These are phyloP conservation scores for Cercophora newfieldiana DNA, from an alignment of 495 filamentous ascomycete genomes.

Conservation along the genomic window DNA sequence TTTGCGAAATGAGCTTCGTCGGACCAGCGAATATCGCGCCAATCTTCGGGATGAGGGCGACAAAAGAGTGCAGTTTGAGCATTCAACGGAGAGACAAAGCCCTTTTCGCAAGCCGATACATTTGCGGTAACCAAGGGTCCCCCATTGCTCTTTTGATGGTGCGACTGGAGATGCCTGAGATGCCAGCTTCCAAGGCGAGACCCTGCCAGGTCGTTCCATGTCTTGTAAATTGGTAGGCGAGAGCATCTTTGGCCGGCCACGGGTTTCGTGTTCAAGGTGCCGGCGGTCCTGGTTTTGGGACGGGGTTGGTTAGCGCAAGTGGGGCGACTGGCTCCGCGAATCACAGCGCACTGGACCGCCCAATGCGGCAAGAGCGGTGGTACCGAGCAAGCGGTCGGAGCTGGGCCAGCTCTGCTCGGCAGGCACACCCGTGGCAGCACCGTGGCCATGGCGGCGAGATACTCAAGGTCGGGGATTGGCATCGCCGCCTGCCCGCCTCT, in stretches of 20 bases:
- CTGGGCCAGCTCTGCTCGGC: too few relatives aligned
- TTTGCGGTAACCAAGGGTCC: conserved; percentile 2
- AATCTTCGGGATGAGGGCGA: conserved; percentile 5
- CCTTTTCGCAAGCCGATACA: conserved; percentile 11
- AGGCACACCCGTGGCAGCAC: too few relatives aligned
- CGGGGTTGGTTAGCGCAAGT: too few relatives aligned
- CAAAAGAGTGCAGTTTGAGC: background rate
- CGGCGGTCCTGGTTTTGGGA: background rate
- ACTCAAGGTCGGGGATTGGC: too few relatives aligned
- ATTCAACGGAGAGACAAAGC: background rate
- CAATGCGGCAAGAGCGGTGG: too few relatives aligned
- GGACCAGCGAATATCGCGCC: conserved; percentile 9
- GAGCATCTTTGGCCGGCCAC: conserved; percentile 6
- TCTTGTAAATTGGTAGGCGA: background rate
- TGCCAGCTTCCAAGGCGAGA: conserved; percentile 2
- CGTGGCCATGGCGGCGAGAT: too few relatives aligned
- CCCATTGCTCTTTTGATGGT: conserved; percentile 9
- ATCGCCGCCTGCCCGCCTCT: too few relatives aligned
- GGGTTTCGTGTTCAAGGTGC: conserved; percentile 5
- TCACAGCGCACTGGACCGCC: too few relatives aligned
- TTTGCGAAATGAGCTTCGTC: conserved; percentile 1
- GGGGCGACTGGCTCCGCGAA: too few relatives aligned
- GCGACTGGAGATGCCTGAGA: background rate
- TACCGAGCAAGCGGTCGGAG: too few relatives aligned
- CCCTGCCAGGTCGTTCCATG: conserved; percentile 13